Conservation (phyloP, 1,139 yeast genomes). For the Zygosaccharomyces pseudobailii region DNA sequence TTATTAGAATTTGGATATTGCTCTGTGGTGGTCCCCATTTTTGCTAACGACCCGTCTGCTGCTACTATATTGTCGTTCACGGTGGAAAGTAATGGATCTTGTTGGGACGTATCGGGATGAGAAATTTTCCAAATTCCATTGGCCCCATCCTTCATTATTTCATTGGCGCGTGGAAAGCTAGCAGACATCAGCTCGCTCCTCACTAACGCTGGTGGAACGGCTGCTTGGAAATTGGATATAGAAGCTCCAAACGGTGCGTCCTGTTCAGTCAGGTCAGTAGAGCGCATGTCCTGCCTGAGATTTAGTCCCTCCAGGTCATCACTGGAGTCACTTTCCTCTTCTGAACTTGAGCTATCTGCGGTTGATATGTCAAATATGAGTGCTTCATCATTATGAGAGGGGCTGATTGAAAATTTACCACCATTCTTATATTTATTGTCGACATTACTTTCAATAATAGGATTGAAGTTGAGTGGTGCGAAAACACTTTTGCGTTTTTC, state of each 20-base stretch:
- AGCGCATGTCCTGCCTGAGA: constrained; percentile 15
- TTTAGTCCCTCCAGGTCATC: constrained; percentile 31
- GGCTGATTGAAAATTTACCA: constrained; percentile 61
- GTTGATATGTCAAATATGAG: constrained; percentile 30
- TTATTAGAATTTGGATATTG: neutral
- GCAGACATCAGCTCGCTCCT: constrained; percentile 12
- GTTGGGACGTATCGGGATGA: constrained; percentile 17
- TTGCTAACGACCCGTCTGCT: constrained; percentile 10
- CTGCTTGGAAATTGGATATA: constrained; percentile 14
- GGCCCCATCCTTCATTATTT: constrained; percentile 18
- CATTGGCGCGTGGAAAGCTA: constrained; percentile 10
- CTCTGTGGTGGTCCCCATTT: neutral
- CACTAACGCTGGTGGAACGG: constrained; percentile 17
- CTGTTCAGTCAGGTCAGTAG: constrained; percentile 14
- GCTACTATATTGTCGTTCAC: constrained; percentile 6
- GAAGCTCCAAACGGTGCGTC: constrained; percentile 16
- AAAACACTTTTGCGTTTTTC: constrained; percentile 53
- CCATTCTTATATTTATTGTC: constrained; percentile 83
- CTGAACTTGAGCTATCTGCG: constrained; percentile 32
- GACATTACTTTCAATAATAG: constrained; percentile 65
- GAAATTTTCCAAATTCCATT: constrained; percentile 28
- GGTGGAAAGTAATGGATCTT: constrained; percentile 19
- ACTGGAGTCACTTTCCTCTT: constrained; percentile 32
- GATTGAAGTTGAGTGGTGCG: constrained; percentile 77
- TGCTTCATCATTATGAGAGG: constrained; percentile 30